These are phyloP conservation scores for Colletotrichum musae DNA, from an alignment of 2,329 filamentous ascomycete genomes.

Conservation along the genomic window DNA sequence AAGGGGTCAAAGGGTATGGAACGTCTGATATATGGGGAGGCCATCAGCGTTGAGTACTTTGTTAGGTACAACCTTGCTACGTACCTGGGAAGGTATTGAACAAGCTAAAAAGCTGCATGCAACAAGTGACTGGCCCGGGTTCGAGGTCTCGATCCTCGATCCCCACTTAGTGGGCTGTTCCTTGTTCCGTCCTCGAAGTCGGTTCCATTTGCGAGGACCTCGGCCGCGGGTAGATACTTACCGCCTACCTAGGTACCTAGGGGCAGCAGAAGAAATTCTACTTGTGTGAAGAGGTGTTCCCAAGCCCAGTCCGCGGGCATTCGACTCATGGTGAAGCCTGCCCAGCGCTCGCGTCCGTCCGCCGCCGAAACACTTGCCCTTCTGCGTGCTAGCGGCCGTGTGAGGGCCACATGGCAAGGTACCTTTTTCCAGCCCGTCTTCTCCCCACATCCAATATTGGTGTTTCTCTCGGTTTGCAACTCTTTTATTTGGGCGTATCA, in stretches of 20 bases:
- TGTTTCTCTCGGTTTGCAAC: background rate
- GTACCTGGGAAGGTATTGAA: conserved; percentile 7
- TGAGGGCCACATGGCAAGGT: conserved; percentile 29
- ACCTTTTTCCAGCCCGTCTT: background rate
- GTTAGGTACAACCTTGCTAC: too few species aligned
- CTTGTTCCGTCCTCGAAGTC: conserved; percentile 1
- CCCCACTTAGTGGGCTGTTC: conserved; percentile 25
- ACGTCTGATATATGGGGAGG: conserved; percentile 19
- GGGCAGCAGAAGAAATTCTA: conserved; percentile 3
- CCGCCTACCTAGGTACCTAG: background rate
- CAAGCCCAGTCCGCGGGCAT: background rate
- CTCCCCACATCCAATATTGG: background rate
- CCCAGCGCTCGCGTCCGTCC: background rate
- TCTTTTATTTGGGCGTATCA: background rate
- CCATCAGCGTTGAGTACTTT: too few species aligned
- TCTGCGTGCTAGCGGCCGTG: conserved; percentile 33
- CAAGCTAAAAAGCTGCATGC: conserved; percentile 24
- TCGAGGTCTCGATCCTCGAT: conserved; percentile 17
- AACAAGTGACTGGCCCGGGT: conserved; percentile 20
- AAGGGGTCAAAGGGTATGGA: background rate
- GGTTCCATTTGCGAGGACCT: background rate
- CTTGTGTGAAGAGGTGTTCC: background rate
- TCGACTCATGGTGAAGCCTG: conserved; percentile 11
- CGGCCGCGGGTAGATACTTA: too few species aligned
- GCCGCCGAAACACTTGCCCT: conserved; percentile 37